Percentiles rank a stretch among this genome's conserved stretches.
Conservation (phyloP, 495 filamentous ascomycete genomes). For the Penicillium pulvis region DNA sequence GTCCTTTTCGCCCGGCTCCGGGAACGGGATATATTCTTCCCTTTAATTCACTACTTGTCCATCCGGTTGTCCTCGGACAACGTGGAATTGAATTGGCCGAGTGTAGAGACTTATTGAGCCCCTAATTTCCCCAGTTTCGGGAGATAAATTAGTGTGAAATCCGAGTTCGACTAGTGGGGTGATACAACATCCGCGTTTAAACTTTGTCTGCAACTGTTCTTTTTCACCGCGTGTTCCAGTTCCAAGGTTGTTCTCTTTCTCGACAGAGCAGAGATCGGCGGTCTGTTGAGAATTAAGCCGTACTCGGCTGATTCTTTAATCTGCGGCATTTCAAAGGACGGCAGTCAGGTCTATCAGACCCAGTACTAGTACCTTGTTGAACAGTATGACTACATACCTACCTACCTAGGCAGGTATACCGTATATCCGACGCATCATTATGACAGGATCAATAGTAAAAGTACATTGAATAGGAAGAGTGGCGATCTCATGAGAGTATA, state of each 20-base stretch:
- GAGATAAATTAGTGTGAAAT: background rate
- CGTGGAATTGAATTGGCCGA: background rate
- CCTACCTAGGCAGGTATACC: too few species aligned
- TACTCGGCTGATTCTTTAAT: background rate
- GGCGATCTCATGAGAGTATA: constrained; percentile 48
- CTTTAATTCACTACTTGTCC: background rate
- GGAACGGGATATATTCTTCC: background rate
- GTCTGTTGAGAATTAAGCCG: constrained; percentile 5
- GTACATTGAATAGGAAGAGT: constrained; percentile 44
- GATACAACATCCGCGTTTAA: constrained; percentile 2
- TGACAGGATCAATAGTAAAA: constrained; percentile 13
- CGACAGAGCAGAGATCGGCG: constrained; percentile 16
- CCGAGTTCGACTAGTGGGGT: constrained; percentile 2
- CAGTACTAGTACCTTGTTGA: too few species aligned
- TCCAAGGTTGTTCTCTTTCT: background rate
- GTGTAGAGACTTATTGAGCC: background rate
- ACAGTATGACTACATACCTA: too few species aligned
- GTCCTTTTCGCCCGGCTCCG: constrained; percentile 14
- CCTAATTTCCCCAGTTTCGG: background rate
- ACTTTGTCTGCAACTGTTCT: constrained; percentile 2
- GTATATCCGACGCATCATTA: background rate
- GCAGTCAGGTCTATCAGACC: background rate
- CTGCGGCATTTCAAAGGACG: background rate
- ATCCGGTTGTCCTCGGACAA: background rate
- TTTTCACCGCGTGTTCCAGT: constrained; percentile 3